phyloP scores from a whole-genome alignment of 129 eudicot species.

The Artemisia annua region DNA sequence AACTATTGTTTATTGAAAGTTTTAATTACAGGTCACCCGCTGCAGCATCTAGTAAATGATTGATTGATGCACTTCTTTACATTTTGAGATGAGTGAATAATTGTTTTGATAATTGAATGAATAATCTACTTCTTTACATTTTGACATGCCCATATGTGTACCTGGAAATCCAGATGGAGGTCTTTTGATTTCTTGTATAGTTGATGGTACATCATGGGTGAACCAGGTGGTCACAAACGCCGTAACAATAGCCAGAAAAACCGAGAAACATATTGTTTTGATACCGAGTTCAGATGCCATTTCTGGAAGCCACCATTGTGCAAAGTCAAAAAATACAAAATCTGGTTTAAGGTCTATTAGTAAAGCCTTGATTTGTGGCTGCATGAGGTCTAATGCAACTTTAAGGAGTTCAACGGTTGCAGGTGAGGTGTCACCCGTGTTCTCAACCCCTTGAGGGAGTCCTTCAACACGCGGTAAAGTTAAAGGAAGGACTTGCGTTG shows the following conservation, averaged over 20 bases:
- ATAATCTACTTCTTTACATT: no score
- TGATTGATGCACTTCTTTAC: no score
- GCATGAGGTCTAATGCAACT: conserved; percentile 56
- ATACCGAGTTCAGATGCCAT: conserved; percentile 38
- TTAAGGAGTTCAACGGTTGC: conserved; percentile 41
- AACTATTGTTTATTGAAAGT: no score
- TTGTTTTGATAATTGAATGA: no score
- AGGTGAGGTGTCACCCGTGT: conserved; percentile 40
- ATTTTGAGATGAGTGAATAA: no score
- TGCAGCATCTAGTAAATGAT: no score
- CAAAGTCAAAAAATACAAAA: conserved; percentile 56
- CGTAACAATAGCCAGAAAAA: conserved; percentile 36
- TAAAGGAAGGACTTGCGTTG: conserved; percentile 37
- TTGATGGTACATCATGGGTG: conserved; percentile 12
- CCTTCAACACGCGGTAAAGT: conserved; percentile 50
- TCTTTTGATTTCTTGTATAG: conserved; percentile 16
- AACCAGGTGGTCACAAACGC: conserved; percentile 13
- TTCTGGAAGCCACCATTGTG: conserved; percentile 52
- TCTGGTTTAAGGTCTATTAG: conserved; percentile 45
- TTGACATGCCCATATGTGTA: no score
- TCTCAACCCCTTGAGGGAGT: conserved; percentile 46
- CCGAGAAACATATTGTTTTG: conserved; percentile 39
- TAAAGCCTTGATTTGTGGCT: conserved; percentile 45
- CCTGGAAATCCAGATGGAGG: neutral
- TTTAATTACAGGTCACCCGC: no score